Evolutionary conservation across 2,329 filamentous ascomycete species (phyloP).

Genomic region (Penicillium sp.): DNA sequence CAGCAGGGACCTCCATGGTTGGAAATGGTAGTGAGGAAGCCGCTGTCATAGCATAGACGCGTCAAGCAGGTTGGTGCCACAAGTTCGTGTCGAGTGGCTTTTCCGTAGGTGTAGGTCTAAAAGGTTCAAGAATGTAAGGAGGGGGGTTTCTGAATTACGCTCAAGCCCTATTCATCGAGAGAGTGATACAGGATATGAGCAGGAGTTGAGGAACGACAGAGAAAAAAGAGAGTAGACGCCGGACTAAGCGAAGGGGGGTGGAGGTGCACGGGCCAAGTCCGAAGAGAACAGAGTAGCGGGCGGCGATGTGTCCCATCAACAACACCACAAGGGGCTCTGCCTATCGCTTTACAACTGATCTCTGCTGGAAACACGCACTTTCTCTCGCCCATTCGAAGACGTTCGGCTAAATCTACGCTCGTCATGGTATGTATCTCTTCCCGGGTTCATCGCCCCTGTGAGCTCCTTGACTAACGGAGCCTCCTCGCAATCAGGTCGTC

Average conservation of each 20-base stretch:
- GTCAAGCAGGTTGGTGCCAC: constrained; percentile 6
- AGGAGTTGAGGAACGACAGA: not conserved
- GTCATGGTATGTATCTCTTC: constrained; percentile 29
- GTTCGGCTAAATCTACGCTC: not conserved
- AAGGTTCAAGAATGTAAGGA: constrained; percentile 4
- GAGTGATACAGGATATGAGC: not conserved
- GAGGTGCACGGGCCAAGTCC: constrained; percentile 34
- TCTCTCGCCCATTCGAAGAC: not conserved
- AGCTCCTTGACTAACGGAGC: constrained; percentile 14
- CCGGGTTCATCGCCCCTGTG: not conserved
- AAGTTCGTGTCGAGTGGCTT: constrained; percentile 18
- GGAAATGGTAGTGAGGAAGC: constrained; percentile 29
- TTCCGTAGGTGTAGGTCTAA: constrained; percentile 18
- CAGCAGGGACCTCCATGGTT: constrained; percentile 37
- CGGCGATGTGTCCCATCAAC: constrained; percentile 18
- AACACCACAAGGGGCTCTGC: constrained; percentile 15
- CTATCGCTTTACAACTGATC: not conserved
- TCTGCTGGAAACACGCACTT: not conserved
- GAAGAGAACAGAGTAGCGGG: constrained; percentile 43
- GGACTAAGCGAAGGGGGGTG: constrained; percentile 40
- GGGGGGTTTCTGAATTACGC: not conserved
- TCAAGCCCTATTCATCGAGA: not conserved
- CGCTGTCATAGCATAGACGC: constrained; percentile 35
- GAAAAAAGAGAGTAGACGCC: constrained; percentile 10
- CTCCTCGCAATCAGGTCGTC: constrained; percentile 67